phyloP scores from a whole-genome alignment of 805 yeast species.

The Kuraishia hungarica region DNA sequence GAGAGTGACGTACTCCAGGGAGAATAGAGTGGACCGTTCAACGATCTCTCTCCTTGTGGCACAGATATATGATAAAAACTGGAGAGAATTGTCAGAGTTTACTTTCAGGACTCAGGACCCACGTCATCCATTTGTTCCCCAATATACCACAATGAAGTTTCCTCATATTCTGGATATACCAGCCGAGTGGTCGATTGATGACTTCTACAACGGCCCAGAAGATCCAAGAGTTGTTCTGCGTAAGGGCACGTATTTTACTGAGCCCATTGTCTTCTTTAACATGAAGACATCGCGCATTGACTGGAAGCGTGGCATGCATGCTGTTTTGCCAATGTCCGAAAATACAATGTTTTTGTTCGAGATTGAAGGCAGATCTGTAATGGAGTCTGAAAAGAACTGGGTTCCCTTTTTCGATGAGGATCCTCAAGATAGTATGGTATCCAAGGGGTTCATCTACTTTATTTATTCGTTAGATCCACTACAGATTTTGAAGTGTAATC shows the following conservation, averaged over 20 bases:
- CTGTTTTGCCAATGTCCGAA: conserved; percentile 8
- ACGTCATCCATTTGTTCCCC: neutral
- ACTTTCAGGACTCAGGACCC: neutral
- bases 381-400: conserved; percentile 15
- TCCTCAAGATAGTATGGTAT: conserved; percentile 2
- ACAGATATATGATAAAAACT: conserved; percentile 27
- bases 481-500: conserved; percentile 8
- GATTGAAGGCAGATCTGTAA: conserved; percentile 5
- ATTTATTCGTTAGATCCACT: conserved; percentile 10
- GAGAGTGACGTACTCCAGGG: conserved; percentile 21
- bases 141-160: neutral
- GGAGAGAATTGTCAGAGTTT: conserved; percentile 23
- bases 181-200: neutral
- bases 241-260: conserved; percentile 21
- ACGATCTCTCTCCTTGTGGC: conserved; percentile 11
- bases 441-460: conserved; percentile 7
- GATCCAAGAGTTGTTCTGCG: conserved; percentile 28
- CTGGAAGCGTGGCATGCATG: conserved; percentile 10
- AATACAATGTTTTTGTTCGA: conserved; percentile 5
- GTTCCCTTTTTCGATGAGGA: conserved; percentile 16
- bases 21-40: conserved; percentile 3
- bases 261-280: conserved; percentile 31
- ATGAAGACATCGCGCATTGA: conserved; percentile 10
- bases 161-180: conserved; percentile 1
- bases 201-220: conserved; percentile 25